Evolutionary conservation across 1,284 basidiomycete genomes (phyloP), one percentile per base, ranked within the genome.

Genomic region (Inonotus obliquus): DNA sequence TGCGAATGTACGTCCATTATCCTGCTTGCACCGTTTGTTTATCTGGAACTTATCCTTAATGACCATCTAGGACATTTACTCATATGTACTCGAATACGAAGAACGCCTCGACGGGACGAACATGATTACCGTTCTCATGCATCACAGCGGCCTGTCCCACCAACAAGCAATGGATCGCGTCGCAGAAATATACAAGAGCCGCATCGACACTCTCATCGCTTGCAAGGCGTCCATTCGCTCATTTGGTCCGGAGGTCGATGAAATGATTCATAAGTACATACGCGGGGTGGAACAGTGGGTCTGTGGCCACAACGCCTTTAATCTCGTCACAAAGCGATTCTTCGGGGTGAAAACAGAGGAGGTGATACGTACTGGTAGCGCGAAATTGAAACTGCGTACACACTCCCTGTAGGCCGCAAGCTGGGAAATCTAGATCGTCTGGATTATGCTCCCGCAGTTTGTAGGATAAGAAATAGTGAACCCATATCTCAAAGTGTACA

Each of bases 11-110:
- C n/a, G n/a, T n/a, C n/a, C n/a, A n/a, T n/a, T n/a, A n/a, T n/a
- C n/a, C n/a, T 19, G 61, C 38, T 21, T 25, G 13, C 14, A 21
- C 39, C 63, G 21, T 39, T 25, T n/a, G n/a, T n/a, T 19, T 45
- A 27, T 19, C 51, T 65, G n/a, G n/a, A n/a, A n/a, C n/a, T n/a
- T n/a, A n/a, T n/a, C n/a, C n/a, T n/a, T n/a, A n/a, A n/a, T n/a
- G n/a, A n/a, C n/a, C n/a, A n/a, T n/a, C n/a, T n/a, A 87, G 86
- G 86, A 89, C 60, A 74, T 88, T 13, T 88, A 87, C 68, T 88
- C 85, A 7, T 89, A 87, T 71, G 81, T 86, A 69, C 82, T 85
- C 69, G 86, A 89, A 68, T 83, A 87, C 69, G 79, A 82, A 48
- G 84, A 83, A 70, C 86, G 85, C n/a, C 81, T 82, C 61, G 78